These are phyloP conservation scores for Trichoderma gamsii DNA, from an alignment of 495 filamentous ascomycete species.

Conservation along the genomic window DNA sequence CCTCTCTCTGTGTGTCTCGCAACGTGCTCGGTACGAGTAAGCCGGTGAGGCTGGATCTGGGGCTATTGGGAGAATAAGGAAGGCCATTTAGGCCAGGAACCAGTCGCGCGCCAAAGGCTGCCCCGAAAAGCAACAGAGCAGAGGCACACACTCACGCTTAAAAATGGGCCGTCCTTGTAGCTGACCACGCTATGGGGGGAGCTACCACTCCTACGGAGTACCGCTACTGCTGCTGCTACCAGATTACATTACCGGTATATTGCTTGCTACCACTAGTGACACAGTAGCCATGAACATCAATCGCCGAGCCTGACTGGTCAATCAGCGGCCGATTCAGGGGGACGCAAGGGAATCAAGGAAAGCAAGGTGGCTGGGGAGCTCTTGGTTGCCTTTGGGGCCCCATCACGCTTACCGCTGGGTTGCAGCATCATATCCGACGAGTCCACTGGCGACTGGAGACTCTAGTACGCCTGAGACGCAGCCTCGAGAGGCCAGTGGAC, in stretches of 20 bases:
- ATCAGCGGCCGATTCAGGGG: conserved; percentile 12
- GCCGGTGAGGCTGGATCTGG: conserved; percentile 1
- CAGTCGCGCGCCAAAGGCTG: not conserved
- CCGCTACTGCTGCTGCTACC: not conserved
- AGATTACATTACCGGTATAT: not conserved
- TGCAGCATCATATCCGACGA: conserved; percentile 13
- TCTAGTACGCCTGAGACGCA: conserved; percentile 13
- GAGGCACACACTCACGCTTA: not conserved
- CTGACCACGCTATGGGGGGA: not conserved
- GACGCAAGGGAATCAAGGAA: conserved; percentile 9
- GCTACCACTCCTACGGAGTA: conserved; percentile 1
- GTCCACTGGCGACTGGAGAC: conserved; percentile 13
- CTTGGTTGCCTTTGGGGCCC: conserved; percentile 8
- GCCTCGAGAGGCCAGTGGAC: conserved; percentile 11
- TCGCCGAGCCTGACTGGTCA: conserved; percentile 10
- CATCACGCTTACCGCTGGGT: conserved; percentile 13
- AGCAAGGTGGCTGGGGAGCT: conserved; percentile 13
- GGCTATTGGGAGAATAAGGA: not conserved
- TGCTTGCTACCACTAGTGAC: not conserved
- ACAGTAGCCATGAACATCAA: conserved; percentile 10
- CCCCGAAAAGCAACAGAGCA: not conserved
- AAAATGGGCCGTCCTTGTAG: not conserved
- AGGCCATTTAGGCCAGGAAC: conserved; percentile 3
- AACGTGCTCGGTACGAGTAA: not conserved
- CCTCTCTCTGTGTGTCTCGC: not conserved